Percentiles rank a stretch among this genome's conserved stretches.
These are phyloP conservation scores for Candida nonsorbophila DNA, from an alignment of 805 yeast genomes.

Conservation along the genomic window DNA sequence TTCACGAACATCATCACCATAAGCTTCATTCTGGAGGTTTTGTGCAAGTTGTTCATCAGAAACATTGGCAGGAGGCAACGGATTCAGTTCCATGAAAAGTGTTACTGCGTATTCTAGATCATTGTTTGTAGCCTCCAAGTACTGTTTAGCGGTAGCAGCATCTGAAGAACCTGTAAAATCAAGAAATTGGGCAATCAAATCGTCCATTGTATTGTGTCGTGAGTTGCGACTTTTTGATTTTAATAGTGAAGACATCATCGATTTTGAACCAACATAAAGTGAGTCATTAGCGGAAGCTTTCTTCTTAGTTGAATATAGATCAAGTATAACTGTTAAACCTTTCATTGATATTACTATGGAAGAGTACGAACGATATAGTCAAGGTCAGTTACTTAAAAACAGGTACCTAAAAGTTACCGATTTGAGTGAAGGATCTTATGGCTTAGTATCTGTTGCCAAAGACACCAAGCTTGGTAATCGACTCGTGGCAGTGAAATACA, in stretches of 20 bases:
- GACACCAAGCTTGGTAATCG: slow-evolving; percentile 46
- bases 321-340: no score
- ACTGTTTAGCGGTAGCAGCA: slow-evolving; percentile 63
- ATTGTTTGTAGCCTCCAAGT: slow-evolving; percentile 70
- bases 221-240: no score
- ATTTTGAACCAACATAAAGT: no score
- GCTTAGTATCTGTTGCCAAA: slow-evolving; percentile 82
- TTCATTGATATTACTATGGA: no score
- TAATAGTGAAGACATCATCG: no score
- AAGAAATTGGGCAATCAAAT: slow-evolving; percentile 63
- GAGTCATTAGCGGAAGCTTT: no score
- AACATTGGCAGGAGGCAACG: slow-evolving; percentile 3
- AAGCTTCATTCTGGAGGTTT: slow-evolving; percentile 60
- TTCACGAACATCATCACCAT: slow-evolving; percentile 35
- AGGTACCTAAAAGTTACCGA: slow-evolving; percentile 67
- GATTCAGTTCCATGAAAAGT: slow-evolving; percentile 59
- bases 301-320: no score
- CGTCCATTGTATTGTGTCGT: slow-evolving; percentile 42
- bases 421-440: slow-evolving; percentile 90
- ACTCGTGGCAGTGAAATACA: slow-evolving; percentile 82
- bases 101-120: slow-evolving; percentile 82
- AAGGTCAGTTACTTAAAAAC: slow-evolving; percentile 46
- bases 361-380: slow-evolving; percentile 33
- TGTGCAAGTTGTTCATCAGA: slow-evolving; percentile 54
- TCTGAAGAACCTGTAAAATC: slow-evolving; percentile 79